Evolutionary conservation across 1,139 yeast genomes (phyloP).

Genomic region (Scheffersomyces titani): DNA sequence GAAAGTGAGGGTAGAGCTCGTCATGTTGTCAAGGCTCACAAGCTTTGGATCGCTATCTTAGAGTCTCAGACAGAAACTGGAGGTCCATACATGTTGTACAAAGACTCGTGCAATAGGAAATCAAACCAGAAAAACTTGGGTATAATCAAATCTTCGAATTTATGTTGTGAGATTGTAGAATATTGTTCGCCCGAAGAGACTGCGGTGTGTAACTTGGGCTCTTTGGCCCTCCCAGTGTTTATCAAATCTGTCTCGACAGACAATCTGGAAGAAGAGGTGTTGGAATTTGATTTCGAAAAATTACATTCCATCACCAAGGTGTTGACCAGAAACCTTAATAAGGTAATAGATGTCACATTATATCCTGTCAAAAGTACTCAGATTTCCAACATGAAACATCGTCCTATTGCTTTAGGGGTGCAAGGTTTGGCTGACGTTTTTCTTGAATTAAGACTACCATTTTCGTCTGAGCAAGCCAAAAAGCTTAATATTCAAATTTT

Average conservation of each 20-base stretch:
- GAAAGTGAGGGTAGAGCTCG: constrained; percentile 44
- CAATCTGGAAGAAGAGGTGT: constrained; percentile 33
- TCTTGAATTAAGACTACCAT: constrained; percentile 73
- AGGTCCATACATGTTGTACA: constrained; percentile 58
- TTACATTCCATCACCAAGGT: constrained; percentile 76
- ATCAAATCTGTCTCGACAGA: constrained; percentile 58
- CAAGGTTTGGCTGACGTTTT: constrained; percentile 91
- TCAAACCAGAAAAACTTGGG: constrained; percentile 60
- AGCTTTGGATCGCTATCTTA: constrained; percentile 53
- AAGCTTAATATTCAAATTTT: constrained; percentile 75
- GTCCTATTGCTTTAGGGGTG: constrained; percentile 89
- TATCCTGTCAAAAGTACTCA: constrained; percentile 77
- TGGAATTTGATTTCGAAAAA: constrained; percentile 67
- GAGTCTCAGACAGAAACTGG: constrained; percentile 64
- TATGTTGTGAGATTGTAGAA: constrained; percentile 60
- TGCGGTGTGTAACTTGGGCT: constrained; percentile 59
- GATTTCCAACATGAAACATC: constrained; percentile 68
- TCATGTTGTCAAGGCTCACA: constrained; percentile 48
- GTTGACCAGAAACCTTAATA: constrained; percentile 71
- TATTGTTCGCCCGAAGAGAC: constrained; percentile 56
- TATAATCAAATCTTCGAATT: constrained; percentile 55
- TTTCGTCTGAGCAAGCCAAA: constrained; percentile 74
- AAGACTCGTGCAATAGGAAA: constrained; percentile 56
- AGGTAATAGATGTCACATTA: constrained; percentile 73
- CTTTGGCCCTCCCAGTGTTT: constrained; percentile 53